Conservation (phyloP, 306 rosid genomes). For the Alnus glutinosa region DNA sequence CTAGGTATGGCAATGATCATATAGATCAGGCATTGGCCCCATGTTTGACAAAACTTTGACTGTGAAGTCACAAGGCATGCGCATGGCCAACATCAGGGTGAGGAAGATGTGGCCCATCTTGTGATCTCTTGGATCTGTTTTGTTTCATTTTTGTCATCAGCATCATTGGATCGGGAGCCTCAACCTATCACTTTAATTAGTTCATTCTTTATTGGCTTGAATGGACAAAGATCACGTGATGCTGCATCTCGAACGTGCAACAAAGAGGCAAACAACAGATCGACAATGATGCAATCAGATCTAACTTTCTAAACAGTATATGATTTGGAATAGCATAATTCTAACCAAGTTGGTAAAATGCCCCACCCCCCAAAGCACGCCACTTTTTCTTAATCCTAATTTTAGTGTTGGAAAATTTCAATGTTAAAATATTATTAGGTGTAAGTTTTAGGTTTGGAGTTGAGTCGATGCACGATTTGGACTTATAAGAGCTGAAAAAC, state of each 20-base stretch:
- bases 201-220: background rate
- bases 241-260: background rate
- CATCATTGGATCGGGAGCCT: constrained; percentile 41
- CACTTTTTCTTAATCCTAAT: background rate
- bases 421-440: no score
- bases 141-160: constrained; percentile 14
- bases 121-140: constrained; percentile 10
- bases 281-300: background rate
- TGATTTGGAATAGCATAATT: constrained; percentile 1
- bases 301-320: background rate
- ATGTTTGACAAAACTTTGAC: background rate
- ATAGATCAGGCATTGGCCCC: background rate
- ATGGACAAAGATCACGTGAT: constrained; percentile 36
- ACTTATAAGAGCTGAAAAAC: no score
- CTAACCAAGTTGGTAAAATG: background rate
- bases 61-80: background rate
- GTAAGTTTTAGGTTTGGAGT: no score
- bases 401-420: no score
- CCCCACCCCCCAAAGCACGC: background rate
- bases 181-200: background rate
- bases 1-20: background rate
- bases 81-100: constrained; percentile 16
- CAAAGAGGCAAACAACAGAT: constrained; percentile 4
- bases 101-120: background rate
- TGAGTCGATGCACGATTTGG: no score